Percentiles rank a stretch among this genome's conserved stretches.
phyloP scores from a whole-genome alignment of 352 stramenopile genomes.

The Globisporangium spinosum region DNA sequence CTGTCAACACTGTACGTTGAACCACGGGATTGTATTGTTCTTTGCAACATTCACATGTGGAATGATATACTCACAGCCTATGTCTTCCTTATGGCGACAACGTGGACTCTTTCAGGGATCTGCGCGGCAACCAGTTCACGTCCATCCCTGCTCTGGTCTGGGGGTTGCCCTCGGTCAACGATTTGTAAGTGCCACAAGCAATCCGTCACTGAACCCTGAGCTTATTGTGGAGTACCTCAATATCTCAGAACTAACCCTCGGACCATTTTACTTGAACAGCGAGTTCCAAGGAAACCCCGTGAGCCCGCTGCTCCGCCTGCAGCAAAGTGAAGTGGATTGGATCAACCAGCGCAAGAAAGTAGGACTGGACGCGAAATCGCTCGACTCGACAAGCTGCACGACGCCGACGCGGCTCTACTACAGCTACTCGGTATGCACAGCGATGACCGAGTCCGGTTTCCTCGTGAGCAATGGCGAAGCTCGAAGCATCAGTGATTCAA shows the following conservation, averaged over 20 bases:
- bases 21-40: background rate
- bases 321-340: background rate
- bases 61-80: background rate
- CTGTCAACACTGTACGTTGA: slow-evolving; percentile 7
- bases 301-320: background rate
- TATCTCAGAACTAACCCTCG: background rate
- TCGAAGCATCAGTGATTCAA: background rate
- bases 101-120: background rate
- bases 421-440: slow-evolving; percentile 4
- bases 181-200: slow-evolving; percentile 9
- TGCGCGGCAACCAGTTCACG: slow-evolving; percentile 7
- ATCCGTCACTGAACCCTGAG: background rate
- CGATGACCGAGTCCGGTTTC: background rate
- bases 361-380: background rate
- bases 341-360: background rate
- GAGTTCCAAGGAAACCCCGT: slow-evolving; percentile 13
- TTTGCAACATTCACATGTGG: background rate
- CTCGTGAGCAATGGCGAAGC: background rate
- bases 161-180: slow-evolving; percentile 1
- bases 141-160: slow-evolving; percentile 11
- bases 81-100: background rate
- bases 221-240: background rate
- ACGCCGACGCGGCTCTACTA: background rate
- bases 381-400: slow-evolving; percentile 6
- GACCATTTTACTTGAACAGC: background rate